Percentiles rank a stretch among this genome's conserved stretches.
Evolutionary conservation across 2,329 filamentous ascomycete genomes (phyloP).

Genomic region (Colletotrichum sojae): DNA sequence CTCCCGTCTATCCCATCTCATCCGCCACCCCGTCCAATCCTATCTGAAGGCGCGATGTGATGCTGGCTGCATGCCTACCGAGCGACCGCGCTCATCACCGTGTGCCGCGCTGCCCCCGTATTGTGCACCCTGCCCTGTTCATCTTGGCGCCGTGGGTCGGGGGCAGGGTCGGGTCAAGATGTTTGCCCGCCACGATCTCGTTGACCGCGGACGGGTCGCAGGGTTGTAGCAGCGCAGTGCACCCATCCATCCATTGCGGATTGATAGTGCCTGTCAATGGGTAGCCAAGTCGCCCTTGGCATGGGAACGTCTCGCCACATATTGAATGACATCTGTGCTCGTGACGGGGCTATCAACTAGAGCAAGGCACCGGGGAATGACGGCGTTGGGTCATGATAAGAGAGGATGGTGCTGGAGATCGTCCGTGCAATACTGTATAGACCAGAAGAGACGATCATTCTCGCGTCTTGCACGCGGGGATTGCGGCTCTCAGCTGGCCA

Average conservation of each 20-base stretch:
- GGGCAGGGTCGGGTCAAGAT: background rate
- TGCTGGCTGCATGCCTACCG: conserved; percentile 10
- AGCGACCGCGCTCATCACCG: background rate
- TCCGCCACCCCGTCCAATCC: background rate
- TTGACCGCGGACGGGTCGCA: background rate
- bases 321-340: conserved; percentile 22
- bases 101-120: background rate
- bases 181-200: conserved; percentile 9
- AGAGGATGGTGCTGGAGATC: conserved; percentile 22
- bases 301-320: conserved; percentile 19
- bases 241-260: background rate
- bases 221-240: no score
- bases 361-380: conserved; percentile 17
- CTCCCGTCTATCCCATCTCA: conserved; percentile 19
- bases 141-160: background rate
- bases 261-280: background rate
- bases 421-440: conserved; percentile 12
- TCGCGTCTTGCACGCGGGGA: background rate
- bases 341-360: background rate
- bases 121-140: background rate
- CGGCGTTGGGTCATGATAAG: conserved; percentile 18
- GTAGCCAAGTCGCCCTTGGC: conserved; percentile 23
- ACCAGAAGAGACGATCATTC: conserved; percentile 1
- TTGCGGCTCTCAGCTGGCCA: background rate
- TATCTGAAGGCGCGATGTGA: conserved; percentile 10